Evolutionary conservation across 139 green algal species (phyloP).

Genomic region (Tetradesmus obliquus): DNA sequence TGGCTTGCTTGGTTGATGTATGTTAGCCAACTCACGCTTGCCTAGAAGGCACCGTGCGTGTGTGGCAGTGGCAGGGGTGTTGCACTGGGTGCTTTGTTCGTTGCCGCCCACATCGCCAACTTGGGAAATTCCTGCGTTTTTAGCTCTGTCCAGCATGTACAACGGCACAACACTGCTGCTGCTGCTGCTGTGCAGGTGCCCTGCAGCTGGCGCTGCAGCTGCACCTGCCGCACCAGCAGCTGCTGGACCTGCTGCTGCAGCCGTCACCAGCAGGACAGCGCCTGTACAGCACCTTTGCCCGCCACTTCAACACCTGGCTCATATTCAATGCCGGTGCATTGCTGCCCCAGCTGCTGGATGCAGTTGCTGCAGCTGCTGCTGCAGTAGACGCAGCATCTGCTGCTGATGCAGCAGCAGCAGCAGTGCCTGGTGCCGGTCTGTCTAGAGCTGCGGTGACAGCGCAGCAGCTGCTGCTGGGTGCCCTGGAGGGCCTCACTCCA

Average conservation of each 20-base stretch:
- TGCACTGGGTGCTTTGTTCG: no score
- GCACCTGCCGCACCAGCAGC: background rate
- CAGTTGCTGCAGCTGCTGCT: conserved; percentile 19
- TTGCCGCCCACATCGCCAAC: no score
- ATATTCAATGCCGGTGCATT: conserved; percentile 16
- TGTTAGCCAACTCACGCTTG: no score
- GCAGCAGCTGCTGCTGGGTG: conserved; percentile 14
- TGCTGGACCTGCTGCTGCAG: conserved; percentile 24
- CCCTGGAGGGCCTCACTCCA: background rate
- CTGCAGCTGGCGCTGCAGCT: conserved; percentile 31
- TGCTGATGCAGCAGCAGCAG: background rate
- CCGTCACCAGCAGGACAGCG: conserved; percentile 8
- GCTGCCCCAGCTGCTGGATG: conserved; percentile 16
- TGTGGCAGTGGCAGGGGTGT: no score
- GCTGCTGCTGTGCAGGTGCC: background rate
- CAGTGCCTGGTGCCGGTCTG: background rate
- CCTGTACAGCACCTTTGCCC: conserved; percentile 18
- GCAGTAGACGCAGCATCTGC: background rate
- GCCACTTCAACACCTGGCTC: conserved; percentile 9
- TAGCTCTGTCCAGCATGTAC: no score
- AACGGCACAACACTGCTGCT: background rate
- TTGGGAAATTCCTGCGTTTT: no score
- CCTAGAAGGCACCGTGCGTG: no score
- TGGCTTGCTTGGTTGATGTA: no score
- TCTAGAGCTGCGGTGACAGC: background rate